Base-by-base conservation (phyloP, 352 stramenopile genomes). In the Pythium periplocum region DNA sequence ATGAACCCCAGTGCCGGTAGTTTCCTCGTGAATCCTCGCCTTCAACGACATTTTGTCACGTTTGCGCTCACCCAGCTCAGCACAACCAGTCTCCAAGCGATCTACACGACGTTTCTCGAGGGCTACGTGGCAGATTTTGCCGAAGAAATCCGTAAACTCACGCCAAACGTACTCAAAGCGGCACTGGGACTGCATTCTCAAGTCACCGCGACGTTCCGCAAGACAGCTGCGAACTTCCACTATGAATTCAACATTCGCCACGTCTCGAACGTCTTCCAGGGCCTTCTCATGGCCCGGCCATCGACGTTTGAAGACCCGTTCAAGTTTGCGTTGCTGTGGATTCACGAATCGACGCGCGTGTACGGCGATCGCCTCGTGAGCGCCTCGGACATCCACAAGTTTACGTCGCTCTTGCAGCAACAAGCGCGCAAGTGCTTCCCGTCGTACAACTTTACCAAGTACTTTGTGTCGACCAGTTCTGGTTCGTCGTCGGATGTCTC, bases 221-320 rank as follows among this genome's bases (percentile, higher is more conserved):
- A 98, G 66, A 98, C 93, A 0, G 95, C 95, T 0, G 75, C 81
- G 4, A 98, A 98, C 47, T 98, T 98, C 55, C 95, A 98, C 66
- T 98, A 98, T 61, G 93, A 98, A 51, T 98, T 98, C 64, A 98
- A 98, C 64, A 97, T 98, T 50, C 85, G 95, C 6, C 90, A 98
- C 62, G 67, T 98, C 2, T 86, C 80, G 6, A 98, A 96, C 53
- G 88, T 98, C 3, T 98, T 98, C 51, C 93, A 98, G 66, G 95
- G 94, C 4, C 53, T 98, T 31, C 61, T 98, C 6, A 85, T 97
- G 50, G 87, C 88, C 6, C 87, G 90, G 40, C 86, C 91, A 17
- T 68, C 80, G 4, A 83, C 62, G 2, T 93, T 95, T 59, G 78
- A 93, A 49, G 86, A 98, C 35, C 79, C 92, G 2, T 48, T 85